A percentile compares a stretch with the other conserved stretches of the same genome.
Evolutionary conservation across 352 stramenopile genomes (phyloP).

Genomic region (Globisporangium nagaii): DNA sequence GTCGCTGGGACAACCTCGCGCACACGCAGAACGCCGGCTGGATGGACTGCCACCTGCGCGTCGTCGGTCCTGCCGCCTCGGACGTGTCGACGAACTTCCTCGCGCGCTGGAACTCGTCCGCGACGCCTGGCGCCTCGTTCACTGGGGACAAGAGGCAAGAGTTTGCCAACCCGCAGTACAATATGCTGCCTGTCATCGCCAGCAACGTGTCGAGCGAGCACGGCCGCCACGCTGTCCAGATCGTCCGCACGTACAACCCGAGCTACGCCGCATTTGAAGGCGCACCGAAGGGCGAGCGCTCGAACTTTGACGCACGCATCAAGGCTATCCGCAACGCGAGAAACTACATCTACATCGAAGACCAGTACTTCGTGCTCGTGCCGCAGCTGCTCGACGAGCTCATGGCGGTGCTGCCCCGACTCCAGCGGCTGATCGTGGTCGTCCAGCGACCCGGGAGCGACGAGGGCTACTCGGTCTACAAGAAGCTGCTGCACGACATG

Average conservation of each 20-base stretch:
- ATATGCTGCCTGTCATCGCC: background rate
- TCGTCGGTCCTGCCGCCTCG: constrained; percentile 14
- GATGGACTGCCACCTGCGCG: constrained; percentile 20
- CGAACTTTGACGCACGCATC: constrained; percentile 31
- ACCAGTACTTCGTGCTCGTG: constrained; percentile 53
- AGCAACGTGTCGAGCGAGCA: constrained; percentile 2
- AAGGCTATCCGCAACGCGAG: constrained; percentile 41
- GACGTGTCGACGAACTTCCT: constrained; percentile 27
- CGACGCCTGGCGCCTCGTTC: constrained; percentile 10
- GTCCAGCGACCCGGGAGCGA: constrained; percentile 21
- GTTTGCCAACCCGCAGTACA: constrained; percentile 30
- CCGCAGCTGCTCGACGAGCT: constrained; percentile 32
- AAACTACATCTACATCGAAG: constrained; percentile 60
- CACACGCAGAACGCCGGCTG: constrained; percentile 24
- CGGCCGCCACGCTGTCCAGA: constrained; percentile 31
- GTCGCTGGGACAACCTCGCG: constrained; percentile 22
- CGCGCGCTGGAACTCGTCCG: constrained; percentile 25
- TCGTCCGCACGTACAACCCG: constrained; percentile 48
- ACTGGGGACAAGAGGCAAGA: constrained; percentile 23
- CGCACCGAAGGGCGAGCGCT: constrained; percentile 36
- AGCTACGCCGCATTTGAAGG: constrained; percentile 34
- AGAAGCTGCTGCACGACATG: constrained; percentile 54
- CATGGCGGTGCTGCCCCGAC: constrained; percentile 30
- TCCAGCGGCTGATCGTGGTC: constrained; percentile 46
- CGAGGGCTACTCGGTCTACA: constrained; percentile 24